phyloP scores from a whole-genome alignment of 1,139 yeast species.

The Yamadazyma sp. region DNA sequence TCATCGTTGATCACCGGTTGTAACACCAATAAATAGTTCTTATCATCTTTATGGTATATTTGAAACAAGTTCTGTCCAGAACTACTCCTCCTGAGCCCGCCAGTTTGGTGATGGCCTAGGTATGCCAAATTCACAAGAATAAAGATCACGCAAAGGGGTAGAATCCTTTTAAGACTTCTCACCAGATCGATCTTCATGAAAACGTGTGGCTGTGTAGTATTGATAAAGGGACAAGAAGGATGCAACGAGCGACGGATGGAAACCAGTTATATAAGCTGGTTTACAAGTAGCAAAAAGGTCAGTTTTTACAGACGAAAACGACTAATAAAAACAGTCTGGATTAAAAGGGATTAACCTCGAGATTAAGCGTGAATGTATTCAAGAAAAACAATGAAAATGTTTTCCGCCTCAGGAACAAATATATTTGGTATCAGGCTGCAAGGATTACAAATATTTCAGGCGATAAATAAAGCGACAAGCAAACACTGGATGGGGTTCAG shows the following conservation, averaged over 20 bases:
- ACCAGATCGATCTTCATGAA: neutral
- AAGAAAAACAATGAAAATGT: neutral
- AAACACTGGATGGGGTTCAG: no score
- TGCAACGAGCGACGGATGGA: neutral
- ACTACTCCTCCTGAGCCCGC: neutral
- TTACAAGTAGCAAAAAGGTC: no score
- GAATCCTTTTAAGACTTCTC: neutral
- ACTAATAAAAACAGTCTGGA: no score
- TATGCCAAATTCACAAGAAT: neutral
- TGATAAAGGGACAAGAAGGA: neutral
- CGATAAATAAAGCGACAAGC: no score
- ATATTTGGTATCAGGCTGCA: no score
- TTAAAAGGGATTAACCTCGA: no score
- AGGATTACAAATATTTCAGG: no score
- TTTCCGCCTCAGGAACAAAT: no score
- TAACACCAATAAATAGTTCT: constrained; percentile 5
- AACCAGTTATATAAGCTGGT: no score
- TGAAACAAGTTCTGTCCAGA: neutral
- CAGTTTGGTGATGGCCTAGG: neutral
- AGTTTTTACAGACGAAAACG: no score
- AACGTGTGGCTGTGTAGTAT: neutral
- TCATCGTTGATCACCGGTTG: constrained; percentile 3
- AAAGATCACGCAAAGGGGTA: neutral
- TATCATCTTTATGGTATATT: constrained; percentile 8
- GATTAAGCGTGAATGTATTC: no score